phyloP scores from a whole-genome alignment of 2,329 filamentous ascomycete species.

The Colletotrichum sp. region DNA sequence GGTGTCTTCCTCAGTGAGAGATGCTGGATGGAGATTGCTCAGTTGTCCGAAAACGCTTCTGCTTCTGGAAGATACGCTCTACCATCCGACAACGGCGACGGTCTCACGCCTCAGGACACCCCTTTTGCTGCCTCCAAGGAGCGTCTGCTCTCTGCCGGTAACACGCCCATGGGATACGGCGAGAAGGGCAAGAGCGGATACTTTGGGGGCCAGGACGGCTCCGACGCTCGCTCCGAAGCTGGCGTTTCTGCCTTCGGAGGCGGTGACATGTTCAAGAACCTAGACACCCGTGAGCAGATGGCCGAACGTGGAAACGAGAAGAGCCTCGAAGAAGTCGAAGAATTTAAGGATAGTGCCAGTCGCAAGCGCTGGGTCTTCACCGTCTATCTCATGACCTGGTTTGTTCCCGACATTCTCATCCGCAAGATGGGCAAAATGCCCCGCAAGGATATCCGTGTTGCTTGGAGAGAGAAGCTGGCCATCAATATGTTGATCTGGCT shows the following conservation, averaged over 20 bases:
- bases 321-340: constrained; percentile 88
- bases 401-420: constrained; percentile 84
- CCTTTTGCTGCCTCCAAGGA: constrained; percentile 70
- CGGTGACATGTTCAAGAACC: constrained; percentile 97
- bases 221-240: constrained; percentile 88
- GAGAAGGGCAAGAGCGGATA: constrained; percentile 82
- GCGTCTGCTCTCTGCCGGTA: constrained; percentile 56
- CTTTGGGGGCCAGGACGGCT: constrained; percentile 75
- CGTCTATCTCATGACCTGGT: constrained; percentile 85
- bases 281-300: constrained; percentile 93
- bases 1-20: constrained; percentile 95
- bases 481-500: constrained; percentile 99
- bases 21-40: constrained; percentile 91
- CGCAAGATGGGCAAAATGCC: constrained; percentile 81
- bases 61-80: constrained; percentile 57
- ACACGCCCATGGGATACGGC: constrained; percentile 66
- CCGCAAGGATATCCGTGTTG: constrained; percentile 88
- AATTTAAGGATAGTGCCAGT: constrained; percentile 75
- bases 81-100: constrained; percentile 67
- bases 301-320: constrained; percentile 94
- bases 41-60: constrained; percentile 68
- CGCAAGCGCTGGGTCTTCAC: constrained; percentile 91
- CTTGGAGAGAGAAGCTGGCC: constrained; percentile 96
- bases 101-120: constrained; percentile 61
- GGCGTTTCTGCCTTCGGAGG: constrained; percentile 88